Base-by-base conservation (phyloP, 352 stramenopile genomes). In the Phytophthora gonapodyides region DNA sequence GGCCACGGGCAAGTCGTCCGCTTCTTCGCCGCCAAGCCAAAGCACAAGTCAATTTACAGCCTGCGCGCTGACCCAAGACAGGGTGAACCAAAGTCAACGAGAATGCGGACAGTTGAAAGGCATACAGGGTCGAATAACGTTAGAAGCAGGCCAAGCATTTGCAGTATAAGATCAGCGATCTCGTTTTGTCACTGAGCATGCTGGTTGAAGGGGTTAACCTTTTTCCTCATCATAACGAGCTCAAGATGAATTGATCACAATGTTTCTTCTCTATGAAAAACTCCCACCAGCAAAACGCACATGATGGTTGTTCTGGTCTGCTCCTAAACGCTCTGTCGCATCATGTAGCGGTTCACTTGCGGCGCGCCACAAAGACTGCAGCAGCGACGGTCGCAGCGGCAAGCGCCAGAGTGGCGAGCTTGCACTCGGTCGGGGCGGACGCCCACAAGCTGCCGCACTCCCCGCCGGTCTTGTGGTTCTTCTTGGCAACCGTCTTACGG, bases 301-400 rank as follows among this genome's bases (percentile, higher is more conserved):
- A 52, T 35, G 13, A 58, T 42, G 34, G 30, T 49, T 49, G 35
- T 49, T 37, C 15, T 52, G 37, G 1, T 33, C 37, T 50, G 40
- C 44, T 49, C 48, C 21, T 45, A 47, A 41, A 42, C 45, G 46
- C 31, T 56, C 37, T 47, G n/a, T 36, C 40, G n/a, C 37, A 42
- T 50, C 5, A 17, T 16, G 35, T 51, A 46, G 46, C 30, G 34
- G 27, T 34, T 50, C 59, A 71, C 60, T 71, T 76, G 58, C 76
- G 79, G 62, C 84, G 81, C 55, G 69, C 43, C 33, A 80, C 49
- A 10, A 89, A 64, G 50, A 85, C 67, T 27, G 57, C 70, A 9
- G 61, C 56, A 21, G 67, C 58, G 4, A 73, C 68, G 7, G 67
- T 61, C 0, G 76, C 83, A 21, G 71, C 66, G 10, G 79, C 57